Evolutionary conservation across 1,284 basidiomycete species (phyloP).

Genomic region (Dichomitus squalens): DNA sequence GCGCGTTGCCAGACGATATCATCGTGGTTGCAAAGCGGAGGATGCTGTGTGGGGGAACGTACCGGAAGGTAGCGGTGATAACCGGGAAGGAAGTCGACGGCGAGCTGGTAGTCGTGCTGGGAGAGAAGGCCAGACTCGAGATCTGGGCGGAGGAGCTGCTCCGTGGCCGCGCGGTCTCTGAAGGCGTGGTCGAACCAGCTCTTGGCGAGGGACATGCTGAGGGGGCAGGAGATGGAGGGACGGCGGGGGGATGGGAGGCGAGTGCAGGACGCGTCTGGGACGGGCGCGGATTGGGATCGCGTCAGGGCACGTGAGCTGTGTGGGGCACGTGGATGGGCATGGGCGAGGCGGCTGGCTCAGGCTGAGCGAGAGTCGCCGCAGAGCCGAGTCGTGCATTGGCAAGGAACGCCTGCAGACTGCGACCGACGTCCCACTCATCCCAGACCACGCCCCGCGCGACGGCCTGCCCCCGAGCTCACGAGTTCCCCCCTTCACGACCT

Average conservation of each 20-base stretch:
- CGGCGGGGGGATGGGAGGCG: neutral
- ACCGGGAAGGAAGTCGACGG: constrained; percentile 52
- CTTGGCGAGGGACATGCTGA: constrained; percentile 26
- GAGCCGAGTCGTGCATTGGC: neutral
- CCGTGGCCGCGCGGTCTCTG: constrained; percentile 34
- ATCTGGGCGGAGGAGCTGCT: constrained; percentile 57
- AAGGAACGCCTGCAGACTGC: neutral
- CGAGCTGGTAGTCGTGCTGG: constrained; percentile 54
- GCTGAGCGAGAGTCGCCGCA: neutral
- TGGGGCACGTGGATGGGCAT: neutral
- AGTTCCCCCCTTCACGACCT: no score
- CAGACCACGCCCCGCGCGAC: no score
- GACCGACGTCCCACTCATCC: neutral
- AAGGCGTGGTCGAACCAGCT: constrained; percentile 46
- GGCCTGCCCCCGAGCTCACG: no score
- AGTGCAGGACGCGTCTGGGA: neutral
- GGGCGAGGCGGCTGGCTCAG: neutral
- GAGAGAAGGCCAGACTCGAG: constrained; percentile 57
- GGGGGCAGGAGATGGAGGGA: constrained; percentile 15
- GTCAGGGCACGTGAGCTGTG: constrained; percentile 17
- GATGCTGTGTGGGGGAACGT: constrained; percentile 24
- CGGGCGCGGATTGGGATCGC: constrained; percentile 6
- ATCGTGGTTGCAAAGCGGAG: neutral
- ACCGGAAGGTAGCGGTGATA: constrained; percentile 45
- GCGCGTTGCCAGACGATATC: neutral